These are phyloP conservation scores for Gomphus bonarii DNA, from an alignment of 1,284 basidiomycete genomes.

Conservation along the genomic window DNA sequence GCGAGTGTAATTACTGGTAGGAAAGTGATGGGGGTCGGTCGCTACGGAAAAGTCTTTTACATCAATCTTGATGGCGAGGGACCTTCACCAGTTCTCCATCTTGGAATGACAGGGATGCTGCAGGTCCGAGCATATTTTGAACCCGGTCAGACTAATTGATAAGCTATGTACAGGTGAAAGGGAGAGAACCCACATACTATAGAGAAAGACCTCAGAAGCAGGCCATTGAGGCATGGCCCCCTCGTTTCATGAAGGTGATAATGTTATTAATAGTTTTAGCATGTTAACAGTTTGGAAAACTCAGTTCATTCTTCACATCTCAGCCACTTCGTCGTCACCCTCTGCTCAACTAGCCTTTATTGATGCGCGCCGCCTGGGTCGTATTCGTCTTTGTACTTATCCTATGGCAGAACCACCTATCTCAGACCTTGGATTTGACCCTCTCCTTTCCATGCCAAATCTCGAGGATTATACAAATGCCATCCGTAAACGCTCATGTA, in stretches of 20 bases:
- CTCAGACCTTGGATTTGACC: slow-evolving; percentile 68
- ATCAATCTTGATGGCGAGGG: slow-evolving; percentile 57
- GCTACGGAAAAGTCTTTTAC: slow-evolving; percentile 75
- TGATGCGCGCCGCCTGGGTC: slow-evolving; percentile 63
- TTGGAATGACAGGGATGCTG: slow-evolving; percentile 80
- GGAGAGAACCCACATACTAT: slow-evolving; percentile 54
- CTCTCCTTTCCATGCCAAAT: slow-evolving; percentile 62
- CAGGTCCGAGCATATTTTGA: slow-evolving; percentile 34
- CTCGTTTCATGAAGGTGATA: slow-evolving; percentile 54
- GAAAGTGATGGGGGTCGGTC: slow-evolving; percentile 44
- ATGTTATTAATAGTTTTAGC: not conserved
- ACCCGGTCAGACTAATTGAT: slow-evolving; percentile 1
- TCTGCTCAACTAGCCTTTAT: slow-evolving; percentile 48
- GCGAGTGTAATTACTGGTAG: slow-evolving; percentile 49
- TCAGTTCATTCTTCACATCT: slow-evolving; percentile 56
- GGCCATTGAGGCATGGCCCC: slow-evolving; percentile 56
- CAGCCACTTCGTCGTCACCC: slow-evolving; percentile 17
- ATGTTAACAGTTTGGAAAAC: not conserved
- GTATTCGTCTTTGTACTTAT: slow-evolving; percentile 52
- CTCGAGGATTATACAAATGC: slow-evolving; percentile 43
- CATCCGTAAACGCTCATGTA: slow-evolving; percentile 51
- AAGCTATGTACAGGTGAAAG: slow-evolving; percentile 40
- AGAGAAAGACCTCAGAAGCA: slow-evolving; percentile 41
- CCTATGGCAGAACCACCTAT: slow-evolving; percentile 61
- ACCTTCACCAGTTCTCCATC: slow-evolving; percentile 61